Conservation (phyloP, 345 rosid species). For the Pelargonium nanum region DNA sequence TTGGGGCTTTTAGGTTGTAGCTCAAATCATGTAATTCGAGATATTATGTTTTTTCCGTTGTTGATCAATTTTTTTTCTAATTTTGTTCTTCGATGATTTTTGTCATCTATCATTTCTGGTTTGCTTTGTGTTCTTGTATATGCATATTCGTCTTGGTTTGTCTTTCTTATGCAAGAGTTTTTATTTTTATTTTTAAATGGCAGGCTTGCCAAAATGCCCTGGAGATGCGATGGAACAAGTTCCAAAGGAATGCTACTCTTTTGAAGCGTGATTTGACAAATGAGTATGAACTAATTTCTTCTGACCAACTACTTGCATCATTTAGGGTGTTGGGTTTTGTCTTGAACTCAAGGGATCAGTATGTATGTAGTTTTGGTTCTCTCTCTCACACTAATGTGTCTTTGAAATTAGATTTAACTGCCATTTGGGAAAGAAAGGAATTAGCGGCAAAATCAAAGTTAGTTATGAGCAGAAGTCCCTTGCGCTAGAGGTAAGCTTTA, state of each 20-base stretch:
- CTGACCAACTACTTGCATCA: background rate
- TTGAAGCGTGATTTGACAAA: slow-evolving; percentile 66
- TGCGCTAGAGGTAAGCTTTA: slow-evolving; percentile 52
- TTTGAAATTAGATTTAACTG: slow-evolving; percentile 50
- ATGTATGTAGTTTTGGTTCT: background rate
- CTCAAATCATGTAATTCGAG: background rate
- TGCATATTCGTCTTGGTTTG: background rate
- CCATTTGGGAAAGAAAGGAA: slow-evolving; percentile 81
- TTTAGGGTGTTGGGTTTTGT: background rate
- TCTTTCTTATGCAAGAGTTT: background rate
- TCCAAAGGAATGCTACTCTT: slow-evolving; percentile 44
- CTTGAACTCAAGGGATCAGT: background rate
- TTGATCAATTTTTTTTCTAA: background rate
- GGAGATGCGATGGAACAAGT: slow-evolving; percentile 50
- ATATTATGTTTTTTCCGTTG: background rate
- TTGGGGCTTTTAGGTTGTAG: background rate
- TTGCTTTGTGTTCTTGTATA: background rate
- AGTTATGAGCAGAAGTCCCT: slow-evolving; percentile 67
- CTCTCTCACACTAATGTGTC: slow-evolving; percentile 6
- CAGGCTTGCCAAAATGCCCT: slow-evolving; percentile 71
- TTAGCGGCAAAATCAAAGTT: slow-evolving; percentile 69
- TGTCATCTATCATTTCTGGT: background rate
- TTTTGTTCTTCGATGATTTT: background rate
- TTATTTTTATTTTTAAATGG: slow-evolving; percentile 1
- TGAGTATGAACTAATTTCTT: slow-evolving; percentile 45